These are phyloP conservation scores for Lactifluus subvellereus DNA, from an alignment of 768 basidiomycete genomes.

Conservation along the genomic window DNA sequence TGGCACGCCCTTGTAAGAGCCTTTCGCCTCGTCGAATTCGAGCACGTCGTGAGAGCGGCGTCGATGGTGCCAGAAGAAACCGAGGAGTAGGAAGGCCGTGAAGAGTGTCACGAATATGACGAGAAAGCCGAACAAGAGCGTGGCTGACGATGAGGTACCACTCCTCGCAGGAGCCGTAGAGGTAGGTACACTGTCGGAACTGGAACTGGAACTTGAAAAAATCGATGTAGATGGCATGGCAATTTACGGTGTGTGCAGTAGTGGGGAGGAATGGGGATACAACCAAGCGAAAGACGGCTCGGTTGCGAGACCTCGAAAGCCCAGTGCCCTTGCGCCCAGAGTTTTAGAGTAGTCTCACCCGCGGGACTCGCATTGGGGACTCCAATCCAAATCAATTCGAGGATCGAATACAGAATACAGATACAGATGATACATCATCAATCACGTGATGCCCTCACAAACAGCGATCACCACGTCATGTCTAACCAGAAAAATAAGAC, in stretches of 20 bases:
- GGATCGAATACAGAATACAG: background rate
- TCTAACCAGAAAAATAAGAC: slow-evolving; percentile 6
- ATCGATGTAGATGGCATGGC: slow-evolving; percentile 7
- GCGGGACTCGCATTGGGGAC: background rate
- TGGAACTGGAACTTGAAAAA: background rate
- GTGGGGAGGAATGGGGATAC: too few species aligned
- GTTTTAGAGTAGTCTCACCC: background rate
- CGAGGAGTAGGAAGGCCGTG: slow-evolving; percentile 3
- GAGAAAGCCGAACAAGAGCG: slow-evolving; percentile 10
- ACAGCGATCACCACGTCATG: slow-evolving; percentile 19
- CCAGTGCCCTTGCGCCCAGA: background rate
- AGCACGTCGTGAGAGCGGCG: background rate
- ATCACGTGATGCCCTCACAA: background rate
- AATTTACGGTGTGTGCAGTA: background rate
- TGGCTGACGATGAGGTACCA: background rate
- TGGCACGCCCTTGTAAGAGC: background rate
- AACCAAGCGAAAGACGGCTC: background rate
- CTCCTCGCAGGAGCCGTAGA: background rate
- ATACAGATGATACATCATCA: too few species aligned
- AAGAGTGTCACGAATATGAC: slow-evolving; percentile 5
- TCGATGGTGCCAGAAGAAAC: slow-evolving; percentile 10
- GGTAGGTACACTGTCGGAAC: background rate
- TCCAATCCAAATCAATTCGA: background rate
- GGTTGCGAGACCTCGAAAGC: background rate
- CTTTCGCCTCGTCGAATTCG: slow-evolving; percentile 2